Base-by-base conservation (phyloP, 2,329 filamentous ascomycete genomes). In the Acephala macrosclerotiorum region DNA sequence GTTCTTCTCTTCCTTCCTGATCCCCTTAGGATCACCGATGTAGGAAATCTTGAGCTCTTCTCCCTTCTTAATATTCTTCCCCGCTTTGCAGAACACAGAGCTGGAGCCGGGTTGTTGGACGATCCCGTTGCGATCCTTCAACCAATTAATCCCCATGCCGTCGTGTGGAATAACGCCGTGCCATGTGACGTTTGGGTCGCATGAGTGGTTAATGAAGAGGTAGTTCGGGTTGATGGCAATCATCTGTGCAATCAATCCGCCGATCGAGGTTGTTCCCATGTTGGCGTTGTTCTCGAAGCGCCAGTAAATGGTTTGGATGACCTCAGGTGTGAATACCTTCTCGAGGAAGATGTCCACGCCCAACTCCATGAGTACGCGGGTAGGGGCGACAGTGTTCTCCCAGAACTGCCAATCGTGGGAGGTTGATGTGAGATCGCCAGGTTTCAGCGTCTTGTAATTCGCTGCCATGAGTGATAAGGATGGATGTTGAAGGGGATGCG, bases 11-110 rank as follows among this genome's bases (percentile, higher is more conserved):
- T 38, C 45, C 29, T 42, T 38, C 8, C 61, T 53, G 1, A 36
- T 47, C 0, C 71, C 69, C 36, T 58, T 36, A 1, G 73, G 66
- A 57, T 75, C 61, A 0, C 72, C 73, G 9, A 75, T 42, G 53
- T 76, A 76, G 6, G 62, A 69, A n/a, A 76, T 75, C 12, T 68
- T 72, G 3, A 74, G 42, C 55, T 76, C 71, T 22, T 76, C 74
- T 0, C 69, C 73, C 16, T 71, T 68, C 51, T 68, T 68, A 18
- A 76, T 72, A 49, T 72, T 59, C 33, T 64, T 51, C 0, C n/a
- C 35, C 0, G 74, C 73, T 1, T 47, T 40, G 29, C 72, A 74
- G 29, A 64, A 70, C 0, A 75, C 68, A 0, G 68, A 64, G 1
- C 58, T 66, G 29, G 61, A 68, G 7, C 74, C 74, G 7, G 70